These are phyloP conservation scores for Trichosporon faecale DNA, from an alignment of 1,284 basidiomycete genomes.

Conservation along the genomic window DNA sequence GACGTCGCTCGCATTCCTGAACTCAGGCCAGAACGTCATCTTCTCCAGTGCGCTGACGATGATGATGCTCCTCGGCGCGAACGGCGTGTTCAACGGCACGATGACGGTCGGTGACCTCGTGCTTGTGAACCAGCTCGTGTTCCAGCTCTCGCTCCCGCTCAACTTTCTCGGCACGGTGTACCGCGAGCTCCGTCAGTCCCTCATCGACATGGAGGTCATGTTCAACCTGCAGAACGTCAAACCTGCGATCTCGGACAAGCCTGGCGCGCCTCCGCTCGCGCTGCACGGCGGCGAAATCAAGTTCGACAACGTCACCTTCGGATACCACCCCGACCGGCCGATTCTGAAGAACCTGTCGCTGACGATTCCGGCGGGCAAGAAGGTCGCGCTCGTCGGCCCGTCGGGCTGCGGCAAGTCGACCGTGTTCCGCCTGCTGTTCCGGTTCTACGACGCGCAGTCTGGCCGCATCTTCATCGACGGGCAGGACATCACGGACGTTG, in stretches of 20 bases:
- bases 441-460: slow-evolving; percentile 83
- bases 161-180: slow-evolving; percentile 98
- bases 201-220: slow-evolving; percentile 94
- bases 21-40: slow-evolving; percentile 94
- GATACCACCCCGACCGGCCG: slow-evolving; percentile 81
- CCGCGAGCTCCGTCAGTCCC: slow-evolving; percentile 88
- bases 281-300: slow-evolving; percentile 81
- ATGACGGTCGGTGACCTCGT: slow-evolving; percentile 99
- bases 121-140: slow-evolving; percentile 99
- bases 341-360: slow-evolving; percentile 90
- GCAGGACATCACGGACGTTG: slow-evolving; percentile 75
- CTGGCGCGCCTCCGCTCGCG: slow-evolving; percentile 64
- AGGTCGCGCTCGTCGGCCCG: slow-evolving; percentile 93
- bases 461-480: slow-evolving; percentile 74
- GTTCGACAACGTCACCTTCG: slow-evolving; percentile 90
- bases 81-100: slow-evolving; percentile 87
- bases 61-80: slow-evolving; percentile 95
- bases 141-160: slow-evolving; percentile 90
- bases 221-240: slow-evolving; percentile 88
- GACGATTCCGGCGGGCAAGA: slow-evolving; percentile 89
- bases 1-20: slow-evolving; percentile 86
- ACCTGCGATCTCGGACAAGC: slow-evolving; percentile 63
- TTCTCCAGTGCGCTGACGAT: slow-evolving; percentile 88
- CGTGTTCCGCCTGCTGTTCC: slow-evolving; percentile 86
- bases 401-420: slow-evolving; percentile 98